Base-by-base conservation (phyloP, 768 basidiomycete species). In the Rhodotorula sphaerocarpa region DNA sequence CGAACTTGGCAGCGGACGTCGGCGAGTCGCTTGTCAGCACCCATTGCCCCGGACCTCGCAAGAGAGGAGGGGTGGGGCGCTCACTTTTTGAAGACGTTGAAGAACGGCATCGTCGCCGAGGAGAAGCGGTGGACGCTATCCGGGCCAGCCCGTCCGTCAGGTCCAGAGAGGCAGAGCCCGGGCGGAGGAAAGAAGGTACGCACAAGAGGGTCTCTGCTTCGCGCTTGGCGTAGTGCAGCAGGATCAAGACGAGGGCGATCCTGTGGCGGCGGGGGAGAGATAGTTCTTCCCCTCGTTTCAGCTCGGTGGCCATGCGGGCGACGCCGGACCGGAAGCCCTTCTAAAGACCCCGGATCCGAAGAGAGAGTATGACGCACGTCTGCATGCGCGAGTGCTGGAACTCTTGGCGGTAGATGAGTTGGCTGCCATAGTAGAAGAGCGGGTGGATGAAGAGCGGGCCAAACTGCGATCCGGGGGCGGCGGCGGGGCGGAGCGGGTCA, bases 371-470 rank as follows among this genome's bases (percentile, higher is more conserved):
- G 12, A 55, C 74, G 12, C 34, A 51, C 85, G 82, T 84, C 75
- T 92, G 89, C 70, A 92, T 74, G 58, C 79, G 75, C 68, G 88
- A 88, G 73, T 90, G 87, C 60, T 83, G 77, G 39, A 90, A 84
- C 27, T 80, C 76, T 16, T 77, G 74, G 2, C 88, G 83, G 75
- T 88, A 95, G 73, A 88, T 80, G 20, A 86, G 58, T 48, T 79
- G 74, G 0, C 86, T 85, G 66, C 52, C 70, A 44, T 84, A 82
- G 75, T 88, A 91, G 51, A 93, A 76, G 21, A 90, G 73, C 0
- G 93, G 89, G 75, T 96, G 92, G 67, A 96, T 84, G 66, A 93
- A 57, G 47, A 97, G 79, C 0, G 92, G 92, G 2, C 95, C 95
- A 56, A 79, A 77, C 92, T 95, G 70, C 6, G n/a, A n/a, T n/a